Base-by-base conservation (phyloP, 139 green algal species). In the Raphidocelis subcapitata region DNA sequence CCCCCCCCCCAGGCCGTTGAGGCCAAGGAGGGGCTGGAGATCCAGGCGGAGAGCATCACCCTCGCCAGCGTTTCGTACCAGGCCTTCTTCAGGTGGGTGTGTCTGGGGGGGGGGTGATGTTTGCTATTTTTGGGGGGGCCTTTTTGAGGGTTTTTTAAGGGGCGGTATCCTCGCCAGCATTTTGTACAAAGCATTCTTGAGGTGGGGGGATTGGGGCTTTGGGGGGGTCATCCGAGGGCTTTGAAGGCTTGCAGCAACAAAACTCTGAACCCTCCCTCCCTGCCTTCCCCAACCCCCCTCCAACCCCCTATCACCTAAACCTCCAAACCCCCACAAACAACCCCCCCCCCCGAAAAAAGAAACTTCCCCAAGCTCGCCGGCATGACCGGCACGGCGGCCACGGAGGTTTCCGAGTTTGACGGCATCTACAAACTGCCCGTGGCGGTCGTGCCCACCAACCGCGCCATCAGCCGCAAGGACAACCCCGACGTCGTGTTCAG, bases 1-100 rank as follows among this genome's bases (percentile, higher is more conserved):
- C 28, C 18, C 49, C 16, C 18, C 71, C 67, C 55, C 16, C 87
- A 92, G 82, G 96, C 96, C 1, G 86, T 99, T 16, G 96, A 99
- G 84, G 95, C 96, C 28, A 99, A 99, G 87, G 96, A 99, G 86
- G 83, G 84, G 0, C 72, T 99, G 36, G 57, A 87, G n/a, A 96
- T 99, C 36, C 89, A 99, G 81, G 93, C 97, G 63, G 96, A 99
- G 86, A 95, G 83, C 33, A 80, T 98, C 55, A 98, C 94, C 15
- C 83, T 98, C 21, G 96, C 95, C 0, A 94, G 82, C 51, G 96
- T 99, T 46, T 96, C 88, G 2, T 99, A 99, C 84, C 96, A 99
- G 87, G 87, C 85, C 51, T 93, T 91, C 78, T 93, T 93, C 86
- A 67, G 85, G 26, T 77, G 37, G 66, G 66, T 2, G 4, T 24